Evolutionary conservation across 345 rosid genomes (phyloP), one percentile per base, ranked within the genome.

Genomic region (Reutealis trisperma): DNA sequence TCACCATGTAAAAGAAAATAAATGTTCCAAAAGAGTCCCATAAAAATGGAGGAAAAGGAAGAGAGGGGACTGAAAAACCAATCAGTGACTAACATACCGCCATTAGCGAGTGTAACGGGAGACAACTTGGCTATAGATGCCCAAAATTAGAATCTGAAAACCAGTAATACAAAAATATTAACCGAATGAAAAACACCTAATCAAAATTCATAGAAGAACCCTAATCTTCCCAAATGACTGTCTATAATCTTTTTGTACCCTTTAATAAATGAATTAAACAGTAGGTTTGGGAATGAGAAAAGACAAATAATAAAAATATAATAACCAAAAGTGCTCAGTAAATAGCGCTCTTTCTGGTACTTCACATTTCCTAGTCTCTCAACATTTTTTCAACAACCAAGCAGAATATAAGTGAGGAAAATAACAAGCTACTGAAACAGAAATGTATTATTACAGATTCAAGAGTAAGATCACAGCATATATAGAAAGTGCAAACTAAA

Each of bases 71-170:
- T 54, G 59, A 54, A 47, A 73, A 61, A 10, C 45, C 1, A 62
- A 14, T 5, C 32, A 37, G 66, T 25, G 25, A 47, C 5, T 24
- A 45, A 51, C 59, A 42, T 74, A 74, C 77, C 77, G 30, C 70
- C 77, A 74, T 74, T 66, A 54, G 61, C 6, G 16, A 52, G 63
- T 30, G 58, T 32, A 47, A 32, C 58, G 10, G 22, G 58, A 24
- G 54, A 60, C 41, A 14, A 2, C 63, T 21, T 27, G 42, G 4
- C n/a, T 54, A 18, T 16, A 54, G 22, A 54, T 15, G 59, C 59
- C 19, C 59, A 54, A 18, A 16, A 54, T 18, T 54, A 54, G 55
- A 51, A 54, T 54, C 59, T 54, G 59, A 54, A 54, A 54, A 54
- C 5, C n/a, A 54, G n/a, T 1, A 54, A 18, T 6, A 54, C 59